Conservation (phyloP, 495 filamentous ascomycete genomes). For the Halenospora varia region DNA sequence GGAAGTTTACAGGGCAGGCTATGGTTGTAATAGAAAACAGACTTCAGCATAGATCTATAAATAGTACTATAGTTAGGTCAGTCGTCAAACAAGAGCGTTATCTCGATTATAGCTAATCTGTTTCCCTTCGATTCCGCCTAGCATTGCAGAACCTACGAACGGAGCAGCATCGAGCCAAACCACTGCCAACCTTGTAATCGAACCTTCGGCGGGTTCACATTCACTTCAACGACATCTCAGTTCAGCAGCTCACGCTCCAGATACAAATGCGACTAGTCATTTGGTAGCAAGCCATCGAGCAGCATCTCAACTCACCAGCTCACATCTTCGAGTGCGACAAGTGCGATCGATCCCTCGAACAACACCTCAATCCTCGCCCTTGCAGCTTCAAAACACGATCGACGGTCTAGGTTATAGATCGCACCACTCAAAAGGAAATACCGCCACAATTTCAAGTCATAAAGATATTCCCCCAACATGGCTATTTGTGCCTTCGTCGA, state of each 20-base stretch:
- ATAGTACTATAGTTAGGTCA: conserved; percentile 17
- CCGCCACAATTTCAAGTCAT: too few relatives aligned
- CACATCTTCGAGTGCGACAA: conserved; percentile 4
- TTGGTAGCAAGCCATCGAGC: conserved; percentile 6
- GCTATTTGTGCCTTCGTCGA: too few relatives aligned
- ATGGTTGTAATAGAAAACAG: too few relatives aligned
- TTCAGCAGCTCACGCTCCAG: conserved; percentile 18
- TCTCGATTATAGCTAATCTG: conserved; percentile 18
- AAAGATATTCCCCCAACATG: too few relatives aligned
- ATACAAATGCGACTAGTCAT: conserved; percentile 12
- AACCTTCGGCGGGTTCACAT: conserved; percentile 15
- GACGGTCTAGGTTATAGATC: too few relatives aligned
- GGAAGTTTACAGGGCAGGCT: too few relatives aligned
- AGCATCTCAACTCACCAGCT: conserved; percentile 10
- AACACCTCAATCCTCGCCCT: too few relatives aligned
- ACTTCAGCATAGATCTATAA: too few relatives aligned
- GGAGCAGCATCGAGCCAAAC: conserved; percentile 15
- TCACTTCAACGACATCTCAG: conserved; percentile 15
- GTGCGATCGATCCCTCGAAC: conserved; percentile 8
- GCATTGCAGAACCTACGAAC: conserved; percentile 14
- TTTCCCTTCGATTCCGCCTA: conserved; percentile 15
- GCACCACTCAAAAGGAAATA: too few relatives aligned
- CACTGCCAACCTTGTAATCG: conserved; percentile 14
- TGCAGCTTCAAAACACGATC: too few relatives aligned
- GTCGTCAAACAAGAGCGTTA: conserved; percentile 18